These are phyloP conservation scores for Helotiales sp. DNA, from an alignment of 2,329 filamentous ascomycete species.

Conservation along the genomic window DNA sequence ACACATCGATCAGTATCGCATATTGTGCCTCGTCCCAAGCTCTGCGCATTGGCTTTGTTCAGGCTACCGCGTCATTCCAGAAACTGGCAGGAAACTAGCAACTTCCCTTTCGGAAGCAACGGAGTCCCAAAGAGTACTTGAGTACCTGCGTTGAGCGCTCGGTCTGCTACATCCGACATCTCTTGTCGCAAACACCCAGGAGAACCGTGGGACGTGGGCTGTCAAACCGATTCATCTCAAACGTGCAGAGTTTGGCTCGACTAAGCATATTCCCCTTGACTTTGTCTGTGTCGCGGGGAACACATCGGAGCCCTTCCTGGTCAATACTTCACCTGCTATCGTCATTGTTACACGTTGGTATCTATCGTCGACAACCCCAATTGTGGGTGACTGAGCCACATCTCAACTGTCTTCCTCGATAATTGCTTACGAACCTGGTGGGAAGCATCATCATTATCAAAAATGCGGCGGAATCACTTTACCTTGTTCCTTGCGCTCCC, in stretches of 20 bases:
- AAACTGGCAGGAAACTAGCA: conserved; percentile 4
- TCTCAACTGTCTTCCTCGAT: conserved; percentile 23
- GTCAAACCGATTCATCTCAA: conserved; percentile 31
- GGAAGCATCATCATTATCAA: conserved; percentile 18
- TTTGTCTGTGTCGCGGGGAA: conserved; percentile 14
- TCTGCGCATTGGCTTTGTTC: conserved; percentile 15
- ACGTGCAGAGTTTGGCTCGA: conserved; percentile 30
- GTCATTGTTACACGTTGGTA: conserved; percentile 16
- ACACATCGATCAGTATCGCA: conserved; percentile 20
- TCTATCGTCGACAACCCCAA: conserved; percentile 26
- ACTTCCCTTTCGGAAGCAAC: conserved; percentile 3
- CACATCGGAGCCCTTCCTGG: conserved; percentile 22
- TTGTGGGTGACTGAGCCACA: conserved; percentile 8
- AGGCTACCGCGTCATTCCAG: conserved; percentile 19
- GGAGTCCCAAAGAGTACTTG: conserved; percentile 14
- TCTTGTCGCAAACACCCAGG: conserved; percentile 31
- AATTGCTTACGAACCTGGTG: conserved; percentile 20
- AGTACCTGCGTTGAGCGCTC: conserved; percentile 29
- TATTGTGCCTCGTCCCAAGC: conserved; percentile 17
- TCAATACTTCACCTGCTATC: conserved; percentile 23
- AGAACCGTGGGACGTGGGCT: conserved; percentile 18
- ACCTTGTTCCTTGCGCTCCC: conserved; percentile 28
- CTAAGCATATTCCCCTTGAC: conserved; percentile 26
- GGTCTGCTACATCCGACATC: conserved; percentile 29
- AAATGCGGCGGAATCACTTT: conserved; percentile 34